A percentile compares a stretch with the other conserved stretches of the same genome.
phyloP scores from a whole-genome alignment of 495 filamentous ascomycete genomes.

The Corynascus novoguineensis region DNA sequence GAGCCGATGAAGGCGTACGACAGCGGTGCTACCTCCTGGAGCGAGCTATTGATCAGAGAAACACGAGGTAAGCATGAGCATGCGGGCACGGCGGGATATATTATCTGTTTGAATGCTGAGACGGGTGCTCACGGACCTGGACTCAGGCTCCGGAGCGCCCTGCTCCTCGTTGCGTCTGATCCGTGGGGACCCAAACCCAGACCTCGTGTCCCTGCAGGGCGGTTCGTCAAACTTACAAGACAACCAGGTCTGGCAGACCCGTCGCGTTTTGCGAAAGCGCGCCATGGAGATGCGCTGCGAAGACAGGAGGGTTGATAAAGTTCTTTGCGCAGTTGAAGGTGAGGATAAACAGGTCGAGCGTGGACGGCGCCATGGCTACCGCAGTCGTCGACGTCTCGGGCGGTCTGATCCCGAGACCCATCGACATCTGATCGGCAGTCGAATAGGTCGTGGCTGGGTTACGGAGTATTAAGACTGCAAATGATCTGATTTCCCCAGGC shows the following conservation, averaged over 20 bases:
- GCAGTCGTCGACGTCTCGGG: not conserved
- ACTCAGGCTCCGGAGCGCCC: not conserved
- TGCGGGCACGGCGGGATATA: no score
- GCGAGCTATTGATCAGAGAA: constrained; percentile 43
- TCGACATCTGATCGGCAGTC: constrained; percentile 1
- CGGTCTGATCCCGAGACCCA: not conserved
- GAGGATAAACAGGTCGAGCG: constrained; percentile 61
- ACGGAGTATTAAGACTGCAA: no score
- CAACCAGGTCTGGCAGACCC: constrained; percentile 59
- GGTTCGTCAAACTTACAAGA: constrained; percentile 41
- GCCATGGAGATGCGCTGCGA: constrained; percentile 66
- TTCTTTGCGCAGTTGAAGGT: constrained; percentile 86
- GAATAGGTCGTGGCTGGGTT: not conserved
- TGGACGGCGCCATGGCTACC: constrained; percentile 28
- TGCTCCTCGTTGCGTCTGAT: not conserved
- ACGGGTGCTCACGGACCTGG: not conserved
- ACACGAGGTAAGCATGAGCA: not conserved
- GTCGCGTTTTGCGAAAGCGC: constrained; percentile 52
- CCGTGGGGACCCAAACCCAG: not conserved
- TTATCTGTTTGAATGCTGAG: not conserved
- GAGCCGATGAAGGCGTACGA: constrained; percentile 81
- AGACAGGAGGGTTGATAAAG: constrained; percentile 56
- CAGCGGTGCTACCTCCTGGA: constrained; percentile 89
- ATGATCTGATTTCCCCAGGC: no score
- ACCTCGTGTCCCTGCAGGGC: not conserved